Base-by-base conservation (phyloP, 495 filamentous ascomycete genomes). In the Xylaria acuta region DNA sequence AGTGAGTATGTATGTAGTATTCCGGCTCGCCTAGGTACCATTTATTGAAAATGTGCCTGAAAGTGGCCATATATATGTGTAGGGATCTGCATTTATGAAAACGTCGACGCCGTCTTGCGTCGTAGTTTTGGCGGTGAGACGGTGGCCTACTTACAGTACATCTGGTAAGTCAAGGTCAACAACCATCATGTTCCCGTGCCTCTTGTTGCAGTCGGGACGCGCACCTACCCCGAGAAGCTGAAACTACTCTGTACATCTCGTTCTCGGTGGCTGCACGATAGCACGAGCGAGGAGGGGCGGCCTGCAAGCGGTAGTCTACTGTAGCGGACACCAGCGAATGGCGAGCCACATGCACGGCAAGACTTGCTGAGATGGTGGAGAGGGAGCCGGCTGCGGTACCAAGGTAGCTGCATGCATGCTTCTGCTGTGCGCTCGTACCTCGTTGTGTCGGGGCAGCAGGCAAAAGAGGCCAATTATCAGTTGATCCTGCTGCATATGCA, bases 391-490 rank as follows among this genome's bases (percentile, higher is more conserved):
- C 56, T 69, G 53, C 67, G 34, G 47, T 18, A 69, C 38, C n/a
- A n/a, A n/a, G n/a, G n/a, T 60, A 69, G 53, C 67, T 69, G 67
- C 67, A 69, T 69, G 53, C 41, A n/a, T n/a, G n/a, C n/a, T n/a
- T 34, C n/a, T 16, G 43, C 64, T 67, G 64, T 41, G 54, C 67
- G 54, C 67, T 63, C 56, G 43, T 63, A 38, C 56, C 67, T 34
- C 56, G 34, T 58, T 62, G 18, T 63, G 41, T 62, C 67, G 53
- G 40, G 16, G 67, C 53, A 36, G 53, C 40, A 69, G 20, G 54
- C 16, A 22, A 43, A 49, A 38, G 36, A 58, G 51, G 51, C 65
- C 53, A 45, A 51, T 62, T 18, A 25, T 59, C 16, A 14, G 36
- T 25, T 32, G 36, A n/a, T 69, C 5, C 53, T 30, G 53, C 51